A percentile compares a stretch with the other conserved stretches of the same genome.
These are phyloP conservation scores for Entoloma clypeatum DNA, from an alignment of 1,284 basidiomycete species.

Conservation along the genomic window DNA sequence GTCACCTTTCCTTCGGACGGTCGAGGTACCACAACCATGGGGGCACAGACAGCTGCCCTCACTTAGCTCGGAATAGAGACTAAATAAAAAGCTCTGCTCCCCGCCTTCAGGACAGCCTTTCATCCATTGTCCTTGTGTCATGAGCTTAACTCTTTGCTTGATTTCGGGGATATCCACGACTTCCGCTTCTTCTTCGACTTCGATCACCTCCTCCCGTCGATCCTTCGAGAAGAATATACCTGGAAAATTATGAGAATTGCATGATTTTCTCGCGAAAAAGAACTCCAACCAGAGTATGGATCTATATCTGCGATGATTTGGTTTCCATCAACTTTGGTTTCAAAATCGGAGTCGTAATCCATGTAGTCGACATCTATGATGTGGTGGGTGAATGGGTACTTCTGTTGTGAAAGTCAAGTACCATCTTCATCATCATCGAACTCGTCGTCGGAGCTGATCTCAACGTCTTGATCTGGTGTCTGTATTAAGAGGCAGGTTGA, in stretches of 20 bases:
- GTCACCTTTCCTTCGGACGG: constrained; percentile 63
- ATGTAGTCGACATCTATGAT: constrained; percentile 51
- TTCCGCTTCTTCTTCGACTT: constrained; percentile 78
- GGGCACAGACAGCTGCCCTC: constrained; percentile 67
- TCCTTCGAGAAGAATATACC: constrained; percentile 92
- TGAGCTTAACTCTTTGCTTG: constrained; percentile 53
- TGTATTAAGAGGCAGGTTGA: constrained; percentile 24
- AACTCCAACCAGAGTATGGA: constrained; percentile 71
- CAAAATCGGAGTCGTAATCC: constrained; percentile 78
- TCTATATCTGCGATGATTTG: constrained; percentile 53
- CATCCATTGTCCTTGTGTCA: constrained; percentile 94
- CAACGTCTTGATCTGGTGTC: constrained; percentile 53
- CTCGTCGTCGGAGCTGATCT: constrained; percentile 35
- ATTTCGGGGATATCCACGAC: constrained; percentile 41
- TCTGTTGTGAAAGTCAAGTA: constrained; percentile 23
- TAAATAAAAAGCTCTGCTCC: constrained; percentile 85
- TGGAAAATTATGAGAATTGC: constrained; percentile 25
- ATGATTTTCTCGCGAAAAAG: background rate
- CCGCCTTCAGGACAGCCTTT: constrained; percentile 90
- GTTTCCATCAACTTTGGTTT: constrained; percentile 39
- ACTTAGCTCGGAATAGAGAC: constrained; percentile 72
- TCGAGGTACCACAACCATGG: constrained; percentile 60
- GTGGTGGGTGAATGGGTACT: constrained; percentile 8
- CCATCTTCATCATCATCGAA: constrained; percentile 55
- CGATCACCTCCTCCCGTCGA: constrained; percentile 79